phyloP scores from a whole-genome alignment of 2,329 filamentous ascomycete genomes.

The Myriosclerotinia curreyana region DNA sequence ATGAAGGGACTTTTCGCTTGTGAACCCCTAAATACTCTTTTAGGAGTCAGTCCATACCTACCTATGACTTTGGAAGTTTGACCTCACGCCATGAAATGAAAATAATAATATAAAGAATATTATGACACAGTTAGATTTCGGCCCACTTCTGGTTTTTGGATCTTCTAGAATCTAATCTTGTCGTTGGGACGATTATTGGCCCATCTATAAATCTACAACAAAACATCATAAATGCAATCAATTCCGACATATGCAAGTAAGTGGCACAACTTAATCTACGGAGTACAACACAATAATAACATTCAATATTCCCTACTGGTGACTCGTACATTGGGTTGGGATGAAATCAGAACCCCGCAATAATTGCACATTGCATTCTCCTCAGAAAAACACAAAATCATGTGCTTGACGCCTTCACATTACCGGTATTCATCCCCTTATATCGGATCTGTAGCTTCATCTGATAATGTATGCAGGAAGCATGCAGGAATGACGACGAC shows the following conservation, averaged over 20 bases:
- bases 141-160: constrained; percentile 4
- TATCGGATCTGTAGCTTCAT: not conserved
- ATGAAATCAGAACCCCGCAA: constrained; percentile 2
- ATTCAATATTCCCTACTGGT: not conserved
- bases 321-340: not conserved
- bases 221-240: not conserved
- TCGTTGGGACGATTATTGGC: constrained; percentile 1
- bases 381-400: constrained; percentile 17
- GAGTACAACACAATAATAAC: too few species aligned
- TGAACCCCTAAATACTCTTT: not conserved
- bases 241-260: constrained; percentile 4
- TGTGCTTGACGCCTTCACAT: constrained; percentile 5
- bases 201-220: not conserved
- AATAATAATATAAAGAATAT: constrained; percentile 20
- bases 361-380: constrained; percentile 9
- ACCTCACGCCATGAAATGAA: constrained; percentile 17
- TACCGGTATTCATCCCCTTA: not conserved
- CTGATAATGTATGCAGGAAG: not conserved
- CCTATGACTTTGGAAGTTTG: not conserved
- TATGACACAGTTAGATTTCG: not conserved
- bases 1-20: not conserved
- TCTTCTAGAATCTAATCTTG: constrained; percentile 6
- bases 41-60: not conserved
- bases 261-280: constrained; percentile 11
- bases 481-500: not conserved